Evolutionary conservation across 2,329 filamentous ascomycete species (phyloP), one percentile per base, ranked within the genome.

Genomic region (Ilyonectria sp.): DNA sequence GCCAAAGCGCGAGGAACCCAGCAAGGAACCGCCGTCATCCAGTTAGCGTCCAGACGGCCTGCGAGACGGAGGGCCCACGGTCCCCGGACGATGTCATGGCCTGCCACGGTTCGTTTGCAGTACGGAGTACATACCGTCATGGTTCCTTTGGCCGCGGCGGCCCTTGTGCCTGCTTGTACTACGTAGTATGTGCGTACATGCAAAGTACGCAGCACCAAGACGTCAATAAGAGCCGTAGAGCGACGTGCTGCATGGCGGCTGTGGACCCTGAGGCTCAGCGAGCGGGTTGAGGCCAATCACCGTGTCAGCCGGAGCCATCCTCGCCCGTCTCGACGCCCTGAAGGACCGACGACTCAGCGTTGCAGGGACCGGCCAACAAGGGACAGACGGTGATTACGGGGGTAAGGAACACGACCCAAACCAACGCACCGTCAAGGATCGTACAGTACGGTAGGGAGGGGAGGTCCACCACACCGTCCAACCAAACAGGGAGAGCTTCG

Each of bases 241-340:
- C 58, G 70, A 66, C 74, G 47, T 73, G 54, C 65, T 65, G 52
- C 35, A 63, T 52, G n/a, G 53, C 55, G 60, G 63, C 65, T 69
- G 72, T 75, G 74, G 73, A 76, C 74, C 74, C 74, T 76, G 74
- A 76, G 69, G 72, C 74, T 76, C 74, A 58, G 50, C 58, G 56
- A 35, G 37, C 23, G 35, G 40, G 17, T 37, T 26, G 50, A 64
- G 63, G 49, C 72, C 72, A 74, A 74, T 74, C 69, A 74, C 53
- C 55, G 43, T 23, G 50, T 19, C 56, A 52, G 58, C 60, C 50
- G 56, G 69, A 62, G 67, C 65, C 62, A 62, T 50, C 21, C 7
- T 26, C 19, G 21, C 17, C n/a, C 26, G 11, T 54, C 52, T 26
- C 64, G 62, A 67, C 63, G 52, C 33, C 56, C 64, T 69, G 67